Conservation (phyloP, 352 stramenopile species). For the Lagenidium sp. region DNA sequence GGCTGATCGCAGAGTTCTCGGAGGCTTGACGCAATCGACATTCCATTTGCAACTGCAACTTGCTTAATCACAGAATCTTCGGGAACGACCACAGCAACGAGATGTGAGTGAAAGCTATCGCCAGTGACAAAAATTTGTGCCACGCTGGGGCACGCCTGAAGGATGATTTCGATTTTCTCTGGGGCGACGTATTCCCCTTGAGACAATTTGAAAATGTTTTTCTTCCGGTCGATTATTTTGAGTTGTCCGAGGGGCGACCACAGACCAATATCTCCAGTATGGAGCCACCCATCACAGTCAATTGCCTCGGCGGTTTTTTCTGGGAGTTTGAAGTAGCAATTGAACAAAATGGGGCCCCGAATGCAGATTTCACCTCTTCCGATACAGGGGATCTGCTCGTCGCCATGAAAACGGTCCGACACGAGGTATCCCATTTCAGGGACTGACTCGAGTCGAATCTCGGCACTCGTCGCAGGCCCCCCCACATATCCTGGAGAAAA, state of each 20-base stretch:
- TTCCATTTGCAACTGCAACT: constrained; percentile 23
- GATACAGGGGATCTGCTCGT: constrained; percentile 26
- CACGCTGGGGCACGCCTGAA: constrained; percentile 86
- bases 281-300: constrained; percentile 91
- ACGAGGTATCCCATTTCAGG: constrained; percentile 95
- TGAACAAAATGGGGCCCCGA: constrained; percentile 79
- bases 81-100: constrained; percentile 93
- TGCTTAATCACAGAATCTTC: constrained; percentile 33
- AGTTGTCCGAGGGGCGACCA: constrained; percentile 91
- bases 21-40: constrained; percentile 15
- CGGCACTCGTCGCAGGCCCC: constrained; percentile 64
- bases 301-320: constrained; percentile 90
- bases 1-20: constrained; percentile 49
- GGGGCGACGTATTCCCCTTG: constrained; percentile 96
- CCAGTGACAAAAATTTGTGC: constrained; percentile 95
- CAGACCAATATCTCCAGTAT: constrained; percentile 94
- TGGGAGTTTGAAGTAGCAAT: constrained; percentile 93
- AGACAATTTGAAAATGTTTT: constrained; percentile 93
- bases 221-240: constrained; percentile 88
- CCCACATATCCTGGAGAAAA: constrained; percentile 87
- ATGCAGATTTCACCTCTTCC: constrained; percentile 60
- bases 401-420: constrained; percentile 49
- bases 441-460: constrained; percentile 94
- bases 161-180: constrained; percentile 96
- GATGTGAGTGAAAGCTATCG: constrained; percentile 91